These are phyloP conservation scores for Sequoiadendron giganteum DNA, from an alignment of 75 land plant genomes.

Conservation along the genomic window DNA sequence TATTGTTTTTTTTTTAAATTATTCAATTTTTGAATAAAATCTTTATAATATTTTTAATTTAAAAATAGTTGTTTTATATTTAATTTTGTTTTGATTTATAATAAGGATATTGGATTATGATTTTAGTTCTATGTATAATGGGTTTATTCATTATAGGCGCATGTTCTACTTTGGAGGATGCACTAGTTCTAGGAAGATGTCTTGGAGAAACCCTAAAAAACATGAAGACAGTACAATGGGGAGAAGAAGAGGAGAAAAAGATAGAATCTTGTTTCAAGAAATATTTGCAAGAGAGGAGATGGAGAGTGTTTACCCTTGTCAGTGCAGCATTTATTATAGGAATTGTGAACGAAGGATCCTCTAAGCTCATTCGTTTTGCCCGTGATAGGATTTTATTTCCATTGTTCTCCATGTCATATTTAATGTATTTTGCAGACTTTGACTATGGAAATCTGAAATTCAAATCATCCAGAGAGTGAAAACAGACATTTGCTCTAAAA, in stretches of 20 bases:
- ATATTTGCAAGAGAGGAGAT: not conserved
- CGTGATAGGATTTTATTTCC: constrained; percentile 26
- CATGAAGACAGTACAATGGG: not conserved
- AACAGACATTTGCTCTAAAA: too few species aligned
- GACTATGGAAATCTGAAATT: too few species aligned
- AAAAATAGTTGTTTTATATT: too few species aligned
- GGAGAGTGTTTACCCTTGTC: not conserved
- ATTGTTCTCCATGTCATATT: not conserved
- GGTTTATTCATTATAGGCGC: constrained; percentile 33
- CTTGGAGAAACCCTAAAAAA: not conserved
- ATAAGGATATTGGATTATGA: too few species aligned
- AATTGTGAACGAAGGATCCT: not conserved
- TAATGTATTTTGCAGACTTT: not conserved
- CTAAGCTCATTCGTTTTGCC: not conserved
- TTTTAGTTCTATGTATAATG: too few species aligned
- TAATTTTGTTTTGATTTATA: too few species aligned
- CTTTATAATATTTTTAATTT: too few species aligned
- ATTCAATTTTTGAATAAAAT: too few species aligned
- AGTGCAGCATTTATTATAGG: not conserved
- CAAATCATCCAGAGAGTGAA: too few species aligned
- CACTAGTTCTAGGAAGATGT: constrained; percentile 25
- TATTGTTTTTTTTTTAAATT: too few species aligned
- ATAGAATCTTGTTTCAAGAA: constrained; percentile 27
- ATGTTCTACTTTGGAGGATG: constrained; percentile 74
- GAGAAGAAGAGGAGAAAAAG: constrained; percentile 15